These are phyloP conservation scores for Suhomyces wounanorum DNA, from an alignment of 1,139 yeast species.

Conservation along the genomic window DNA sequence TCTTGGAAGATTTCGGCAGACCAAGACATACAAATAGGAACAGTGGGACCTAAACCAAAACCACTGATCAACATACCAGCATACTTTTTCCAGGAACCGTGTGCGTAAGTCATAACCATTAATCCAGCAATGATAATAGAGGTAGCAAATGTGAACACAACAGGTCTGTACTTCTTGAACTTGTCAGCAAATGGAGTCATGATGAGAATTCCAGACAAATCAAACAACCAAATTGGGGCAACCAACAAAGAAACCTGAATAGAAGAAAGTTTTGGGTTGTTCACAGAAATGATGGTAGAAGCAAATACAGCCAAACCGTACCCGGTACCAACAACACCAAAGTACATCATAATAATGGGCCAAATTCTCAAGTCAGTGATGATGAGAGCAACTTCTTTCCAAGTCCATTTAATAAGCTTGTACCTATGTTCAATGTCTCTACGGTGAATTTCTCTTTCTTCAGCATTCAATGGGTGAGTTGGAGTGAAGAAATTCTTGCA, in stretches of 20 bases:
- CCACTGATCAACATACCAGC: conserved; percentile 83
- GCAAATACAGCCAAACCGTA: conserved; percentile 85
- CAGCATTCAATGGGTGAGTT: conserved; percentile 52
- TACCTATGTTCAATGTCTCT: conserved; percentile 61
- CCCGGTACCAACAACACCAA: conserved; percentile 90
- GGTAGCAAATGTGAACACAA: conserved; percentile 63
- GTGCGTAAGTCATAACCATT: conserved; percentile 74
- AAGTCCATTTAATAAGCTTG: conserved; percentile 53
- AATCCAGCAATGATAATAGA: conserved; percentile 72
- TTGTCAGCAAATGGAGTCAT: conserved; percentile 81
- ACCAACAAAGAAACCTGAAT: conserved; percentile 72
- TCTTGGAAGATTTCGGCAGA: conserved; percentile 73
- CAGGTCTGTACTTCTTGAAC: conserved; percentile 57
- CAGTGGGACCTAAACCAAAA: conserved; percentile 87
- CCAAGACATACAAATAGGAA: conserved; percentile 88
- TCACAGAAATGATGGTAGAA: conserved; percentile 70
- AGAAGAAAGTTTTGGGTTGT: conserved; percentile 63
- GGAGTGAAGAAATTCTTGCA: conserved; percentile 37
- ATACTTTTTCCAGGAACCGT: conserved; percentile 72
- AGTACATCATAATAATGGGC: conserved; percentile 86
- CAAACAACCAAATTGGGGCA: conserved; percentile 91
- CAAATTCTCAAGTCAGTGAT: conserved; percentile 67
- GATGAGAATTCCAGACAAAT: conserved; percentile 71
- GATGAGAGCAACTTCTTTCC: conserved; percentile 59
- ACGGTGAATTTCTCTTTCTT: conserved; percentile 60